phyloP scores from a whole-genome alignment of 345 rosid species.

The Lumnitzera littorea region DNA sequence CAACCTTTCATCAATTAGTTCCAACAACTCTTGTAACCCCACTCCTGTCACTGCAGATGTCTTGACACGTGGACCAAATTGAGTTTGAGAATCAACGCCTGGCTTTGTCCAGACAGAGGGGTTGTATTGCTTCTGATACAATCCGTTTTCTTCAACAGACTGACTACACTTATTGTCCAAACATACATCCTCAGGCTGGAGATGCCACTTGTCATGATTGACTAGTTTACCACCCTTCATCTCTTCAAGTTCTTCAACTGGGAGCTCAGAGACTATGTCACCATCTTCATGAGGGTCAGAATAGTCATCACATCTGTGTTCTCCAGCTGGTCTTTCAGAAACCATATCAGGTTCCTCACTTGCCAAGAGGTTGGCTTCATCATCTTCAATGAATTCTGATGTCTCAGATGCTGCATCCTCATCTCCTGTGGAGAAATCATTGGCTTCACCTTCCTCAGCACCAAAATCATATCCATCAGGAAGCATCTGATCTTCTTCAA shows the following conservation, averaged over 20 bases:
- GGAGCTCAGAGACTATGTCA: not conserved
- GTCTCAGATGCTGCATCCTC: not conserved
- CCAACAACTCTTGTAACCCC: slow-evolving; percentile 65
- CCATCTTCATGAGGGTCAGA: slow-evolving; percentile 5
- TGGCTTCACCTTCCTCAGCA: slow-evolving; percentile 20
- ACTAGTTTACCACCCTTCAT: slow-evolving; percentile 4
- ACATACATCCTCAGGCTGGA: slow-evolving; percentile 12
- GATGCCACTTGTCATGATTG: slow-evolving; percentile 13
- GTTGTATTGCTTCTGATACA: slow-evolving; percentile 1
- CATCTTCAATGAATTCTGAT: not conserved
- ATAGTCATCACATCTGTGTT: no score
- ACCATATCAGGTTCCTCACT: slow-evolving; percentile 11
- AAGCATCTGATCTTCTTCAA: slow-evolving; percentile 31
- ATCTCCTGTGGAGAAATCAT: slow-evolving; percentile 20
- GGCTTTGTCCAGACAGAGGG: slow-evolving; percentile 19
- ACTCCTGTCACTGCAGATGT: slow-evolving; percentile 66
- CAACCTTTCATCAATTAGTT: slow-evolving; percentile 51
- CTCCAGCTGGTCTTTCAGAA: slow-evolving; percentile 7
- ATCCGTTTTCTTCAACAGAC: no score
- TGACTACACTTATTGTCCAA: slow-evolving; percentile 16
- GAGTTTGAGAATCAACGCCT: slow-evolving; percentile 11
- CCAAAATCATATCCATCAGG: slow-evolving; percentile 21
- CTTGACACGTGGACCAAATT: slow-evolving; percentile 44
- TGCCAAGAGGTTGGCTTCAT: slow-evolving; percentile 8
- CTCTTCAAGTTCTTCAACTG: slow-evolving; percentile 3